These are phyloP conservation scores for Scedosporium minutisporum DNA, from an alignment of 2,329 filamentous ascomycete species.

Conservation along the genomic window DNA sequence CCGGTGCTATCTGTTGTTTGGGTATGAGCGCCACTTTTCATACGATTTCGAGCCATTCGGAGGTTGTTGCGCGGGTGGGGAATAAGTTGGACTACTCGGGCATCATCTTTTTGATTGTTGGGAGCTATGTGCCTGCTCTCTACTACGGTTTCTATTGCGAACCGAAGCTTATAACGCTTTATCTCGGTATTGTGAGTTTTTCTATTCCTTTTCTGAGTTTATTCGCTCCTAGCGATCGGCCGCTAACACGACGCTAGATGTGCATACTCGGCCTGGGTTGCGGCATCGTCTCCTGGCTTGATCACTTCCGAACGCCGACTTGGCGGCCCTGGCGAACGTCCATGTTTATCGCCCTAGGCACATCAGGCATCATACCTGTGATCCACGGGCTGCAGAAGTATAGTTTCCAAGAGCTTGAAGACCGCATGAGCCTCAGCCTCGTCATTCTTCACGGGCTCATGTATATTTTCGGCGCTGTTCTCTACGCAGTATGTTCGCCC, in stretches of 20 bases:
- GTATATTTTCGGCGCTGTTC: slow-evolving; percentile 75
- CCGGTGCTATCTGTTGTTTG: slow-evolving; percentile 61
- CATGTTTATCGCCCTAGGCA: slow-evolving; percentile 83
- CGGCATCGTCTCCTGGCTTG: slow-evolving; percentile 64
- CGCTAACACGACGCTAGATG: slow-evolving; percentile 46
- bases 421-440: slow-evolving; percentile 73
- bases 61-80: slow-evolving; percentile 66
- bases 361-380: slow-evolving; percentile 76
- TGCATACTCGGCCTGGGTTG: slow-evolving; percentile 68
- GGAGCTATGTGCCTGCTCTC: slow-evolving; percentile 79
- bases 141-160: slow-evolving; percentile 78
- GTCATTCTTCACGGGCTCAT: slow-evolving; percentile 68
- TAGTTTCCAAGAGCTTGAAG: slow-evolving; percentile 55
- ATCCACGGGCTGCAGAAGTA: slow-evolving; percentile 63
- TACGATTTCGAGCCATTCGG: slow-evolving; percentile 75
- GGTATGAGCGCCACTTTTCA: slow-evolving; percentile 83
- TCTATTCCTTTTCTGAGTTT: too few relatives aligned
- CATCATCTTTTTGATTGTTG: slow-evolving; percentile 85
- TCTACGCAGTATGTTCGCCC: slow-evolving; percentile 63
- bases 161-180: slow-evolving; percentile 53
- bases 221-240: background rate
- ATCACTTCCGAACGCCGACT: slow-evolving; percentile 71
- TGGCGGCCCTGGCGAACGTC: slow-evolving; percentile 78
- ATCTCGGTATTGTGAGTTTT: slow-evolving; percentile 61
- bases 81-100: slow-evolving; percentile 94